Evolutionary conservation across 257 asterid genomes (phyloP), one percentile per base, ranked within the genome.

Genomic region (Nicotiana obtusifolia): DNA sequence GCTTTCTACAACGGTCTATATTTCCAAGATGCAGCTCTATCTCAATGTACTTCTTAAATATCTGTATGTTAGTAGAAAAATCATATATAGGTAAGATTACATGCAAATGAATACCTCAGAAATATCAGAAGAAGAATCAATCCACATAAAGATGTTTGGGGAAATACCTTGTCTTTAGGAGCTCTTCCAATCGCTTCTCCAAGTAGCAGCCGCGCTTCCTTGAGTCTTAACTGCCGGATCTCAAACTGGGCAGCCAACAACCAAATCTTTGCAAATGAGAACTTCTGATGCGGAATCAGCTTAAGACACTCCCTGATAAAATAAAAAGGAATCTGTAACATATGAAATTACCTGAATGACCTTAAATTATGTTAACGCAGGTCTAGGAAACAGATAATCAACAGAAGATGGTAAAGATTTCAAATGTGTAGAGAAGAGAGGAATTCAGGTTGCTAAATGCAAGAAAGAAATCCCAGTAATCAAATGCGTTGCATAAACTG

Each of bases 241-340:
- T 96, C 99, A 53, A 94, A 94, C 86, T 96, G 97, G 14, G 98
- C 99, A 31, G 98, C 97, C 93, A 96, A 86, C 86, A 94, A 84
- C 98, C 98, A 96, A 77, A 96, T 88, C 89, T 96, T 96, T 79
- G 98, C 97, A 86, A 91, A 93, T 5, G 99, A 91, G 81, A 92
- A 94, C 81, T 93, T 93, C 41, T 85, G 49, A 16, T 87, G 90
- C 16, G 90, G 90, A 71, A 87, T 87, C 52, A 81, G 37, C 33
- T 69, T 80, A 24, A 77, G 81, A 56, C 85, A 83, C 77, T 65
- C 85, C 83, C 85, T 83, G 85, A 44, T 44, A 85, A 88, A 91
- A 77, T 92, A 89, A 82, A 86, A 90, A 2, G 90, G 85, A 76
- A 86, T 84, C 69, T 87, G 17, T 83, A 80, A 26, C 20, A 61